A percentile compares a stretch with the other conserved stretches of the same genome.
Conservation (phyloP, 169 alveolate genomes). For the Plasmodium relictum region DNA sequence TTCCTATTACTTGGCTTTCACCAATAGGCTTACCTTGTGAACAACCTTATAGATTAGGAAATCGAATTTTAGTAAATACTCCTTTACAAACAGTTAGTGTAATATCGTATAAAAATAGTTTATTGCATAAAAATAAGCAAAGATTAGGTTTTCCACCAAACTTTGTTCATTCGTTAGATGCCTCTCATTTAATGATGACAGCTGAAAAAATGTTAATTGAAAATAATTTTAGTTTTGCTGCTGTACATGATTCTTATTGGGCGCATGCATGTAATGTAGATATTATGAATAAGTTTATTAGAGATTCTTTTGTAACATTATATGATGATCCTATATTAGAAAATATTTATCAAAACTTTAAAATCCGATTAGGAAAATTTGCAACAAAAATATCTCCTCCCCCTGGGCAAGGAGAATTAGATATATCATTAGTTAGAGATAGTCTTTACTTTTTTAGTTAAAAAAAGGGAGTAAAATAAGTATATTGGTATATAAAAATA, state of each 20-base stretch:
- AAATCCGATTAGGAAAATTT: slow-evolving; percentile 81
- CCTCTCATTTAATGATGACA: slow-evolving; percentile 97
- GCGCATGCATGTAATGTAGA: slow-evolving; percentile 96
- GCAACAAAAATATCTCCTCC: slow-evolving; percentile 86
- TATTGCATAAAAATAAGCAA: slow-evolving; percentile 90
- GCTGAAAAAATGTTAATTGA: slow-evolving; percentile 90
- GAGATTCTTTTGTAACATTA: slow-evolving; percentile 93
- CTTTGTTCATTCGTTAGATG: slow-evolving; percentile 96
- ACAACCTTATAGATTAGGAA: slow-evolving; percentile 93
- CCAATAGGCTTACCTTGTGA: slow-evolving; percentile 96
- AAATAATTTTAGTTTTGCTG: slow-evolving; percentile 91
- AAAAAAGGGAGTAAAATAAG: background rate
- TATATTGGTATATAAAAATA: background rate
- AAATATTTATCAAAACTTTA: slow-evolving; percentile 86
- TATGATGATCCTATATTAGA: slow-evolving; percentile 93
- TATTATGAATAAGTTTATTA: slow-evolving; percentile 86
- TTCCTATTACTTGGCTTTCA: slow-evolving; percentile 96
- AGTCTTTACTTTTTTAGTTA: slow-evolving; percentile 84
- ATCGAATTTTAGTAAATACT: slow-evolving; percentile 87
- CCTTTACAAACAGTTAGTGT: slow-evolving; percentile 90
- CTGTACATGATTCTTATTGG: slow-evolving; percentile 98
- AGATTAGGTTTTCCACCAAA: slow-evolving; percentile 98
- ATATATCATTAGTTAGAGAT: slow-evolving; percentile 78
- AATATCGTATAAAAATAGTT: slow-evolving; percentile 78
- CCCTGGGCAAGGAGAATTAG: slow-evolving; percentile 87